Percentiles rank a stretch among this genome's conserved stretches.
These are phyloP conservation scores for Lepidium aucheri DNA, from an alignment of 345 rosid species.

Conservation along the genomic window DNA sequence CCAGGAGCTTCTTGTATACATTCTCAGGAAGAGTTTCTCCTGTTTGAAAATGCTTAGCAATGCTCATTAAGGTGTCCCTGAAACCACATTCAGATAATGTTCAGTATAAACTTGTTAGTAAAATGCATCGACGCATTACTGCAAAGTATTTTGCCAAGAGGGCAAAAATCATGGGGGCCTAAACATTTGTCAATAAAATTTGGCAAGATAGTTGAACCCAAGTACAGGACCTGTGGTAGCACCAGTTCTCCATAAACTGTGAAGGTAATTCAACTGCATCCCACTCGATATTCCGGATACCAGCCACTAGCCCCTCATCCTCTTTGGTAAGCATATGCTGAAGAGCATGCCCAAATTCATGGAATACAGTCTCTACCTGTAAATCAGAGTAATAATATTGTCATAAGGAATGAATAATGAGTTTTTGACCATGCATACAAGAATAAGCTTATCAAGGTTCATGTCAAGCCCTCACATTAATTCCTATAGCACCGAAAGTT, in stretches of 20 bases:
- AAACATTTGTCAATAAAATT: background rate
- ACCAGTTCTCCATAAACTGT: conserved; percentile 99
- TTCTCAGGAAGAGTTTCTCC: conserved; percentile 83
- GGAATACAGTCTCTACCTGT: conserved; percentile 96
- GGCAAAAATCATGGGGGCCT: background rate
- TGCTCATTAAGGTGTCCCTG: conserved; percentile 92
- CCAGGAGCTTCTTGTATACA: conserved; percentile 74
- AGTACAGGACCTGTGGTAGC: conserved; percentile 87
- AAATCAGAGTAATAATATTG: background rate
- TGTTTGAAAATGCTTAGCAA: conserved; percentile 88
- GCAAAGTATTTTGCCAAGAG: background rate
- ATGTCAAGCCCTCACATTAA: background rate
- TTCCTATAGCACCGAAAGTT: background rate
- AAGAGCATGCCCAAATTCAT: conserved; percentile 98
- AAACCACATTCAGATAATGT: conserved; percentile 2
- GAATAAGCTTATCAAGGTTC: background rate
- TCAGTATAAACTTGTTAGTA: background rate
- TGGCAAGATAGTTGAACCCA: background rate
- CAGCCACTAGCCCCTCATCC: conserved; percentile 93
- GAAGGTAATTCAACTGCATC: conserved; percentile 98
- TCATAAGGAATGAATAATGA: background rate
- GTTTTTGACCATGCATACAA: background rate
- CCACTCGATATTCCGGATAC: conserved; percentile 86
- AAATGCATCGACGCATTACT: background rate
- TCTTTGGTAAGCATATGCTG: conserved; percentile 96